Evolutionary conservation across 371 early-diverging fungal genomes (phyloP).

Genomic region (Syncephalis fuscata): DNA sequence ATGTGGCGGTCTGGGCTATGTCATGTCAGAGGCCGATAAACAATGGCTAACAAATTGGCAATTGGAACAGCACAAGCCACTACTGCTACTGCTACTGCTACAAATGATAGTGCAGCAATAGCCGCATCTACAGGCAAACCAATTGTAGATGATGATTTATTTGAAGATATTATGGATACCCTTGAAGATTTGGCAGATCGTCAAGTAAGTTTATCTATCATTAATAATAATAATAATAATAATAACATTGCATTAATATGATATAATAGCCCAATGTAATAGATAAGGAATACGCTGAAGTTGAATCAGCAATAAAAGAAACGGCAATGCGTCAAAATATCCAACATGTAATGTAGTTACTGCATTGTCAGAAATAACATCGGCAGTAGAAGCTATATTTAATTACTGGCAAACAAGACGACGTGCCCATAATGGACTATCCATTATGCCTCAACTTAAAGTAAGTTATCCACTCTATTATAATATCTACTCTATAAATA

Average conservation of each 20-base stretch:
- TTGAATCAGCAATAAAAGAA: too few species aligned
- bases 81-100: too few species aligned
- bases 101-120: too few species aligned
- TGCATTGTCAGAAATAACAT: slow-evolving; percentile 12
- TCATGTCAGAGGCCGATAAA: slow-evolving; percentile 74
- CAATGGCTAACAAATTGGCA: slow-evolving; percentile 45
- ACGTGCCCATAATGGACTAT: slow-evolving; percentile 14
- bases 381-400: slow-evolving; percentile 10
- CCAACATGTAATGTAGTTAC: slow-evolving; percentile 20
- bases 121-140: slow-evolving; percentile 1
- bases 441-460: slow-evolving; percentile 45
- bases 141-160: slow-evolving; percentile 38
- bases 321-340: not conserved
- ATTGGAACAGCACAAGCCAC: slow-evolving; percentile 5
- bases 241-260: not conserved
- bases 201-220: not conserved
- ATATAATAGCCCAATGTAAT: too few species aligned
- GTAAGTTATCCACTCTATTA: slow-evolving; percentile 8
- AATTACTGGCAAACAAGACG: slow-evolving; percentile 27
- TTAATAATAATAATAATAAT: not conserved
- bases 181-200: slow-evolving; percentile 34
- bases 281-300: too few species aligned
- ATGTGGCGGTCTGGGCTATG: slow-evolving; percentile 60
- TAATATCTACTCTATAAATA: not conserved
- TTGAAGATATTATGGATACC: slow-evolving; percentile 65